Evolutionary conservation across 768 basidiomycete species (phyloP), one percentile per base, ranked within the genome.

Genomic region (Lepiota subincarnata): DNA sequence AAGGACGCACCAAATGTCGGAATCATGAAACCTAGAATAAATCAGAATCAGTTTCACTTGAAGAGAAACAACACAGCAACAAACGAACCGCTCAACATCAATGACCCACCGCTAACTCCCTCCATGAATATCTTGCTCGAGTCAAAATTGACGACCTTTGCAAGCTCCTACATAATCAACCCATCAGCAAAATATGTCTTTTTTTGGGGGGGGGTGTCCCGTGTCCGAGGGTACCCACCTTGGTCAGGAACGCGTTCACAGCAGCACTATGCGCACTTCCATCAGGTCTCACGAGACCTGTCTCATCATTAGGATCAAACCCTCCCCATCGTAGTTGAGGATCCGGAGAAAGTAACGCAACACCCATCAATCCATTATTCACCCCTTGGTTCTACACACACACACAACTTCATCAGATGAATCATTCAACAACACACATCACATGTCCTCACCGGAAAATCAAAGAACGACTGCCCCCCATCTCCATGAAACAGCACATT

Each of bases 21-120:
- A 44, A 44, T 44, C 42, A 26, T 44, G 13, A 44, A 44, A 20
- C 42, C 42, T 44, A 44, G n/a, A n/a, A n/a, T n/a, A n/a, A n/a
- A n/a, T 43, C 19, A 24, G 5, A 44, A 44, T 24, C 22, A 20
- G 10, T 7, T 14, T 22, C 19, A 8, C 12, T 13, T 14, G 14
- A 8, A 31, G 10, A 31, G 10, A 31, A 44, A 4, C 2, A 13
- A 20, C 19, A 12, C 24, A 22, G 1, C 24, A n/a, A n/a, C n/a
- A n/a, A n/a, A 44, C 42, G 13, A 4, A 44, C 42, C 42, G 14
- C 42, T 35, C 28, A 34, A 19, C 12, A 47, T n/a, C 12, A 47
- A 19, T 8, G 45, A 35, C 0, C 31, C 42, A 1, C 28, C 31
- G 31, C 45, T 34, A 35, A 34, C 7, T 4, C 45, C 16, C 45